Conservation (phyloP, 129 eudicot species). For the Artemisia argyi region DNA sequence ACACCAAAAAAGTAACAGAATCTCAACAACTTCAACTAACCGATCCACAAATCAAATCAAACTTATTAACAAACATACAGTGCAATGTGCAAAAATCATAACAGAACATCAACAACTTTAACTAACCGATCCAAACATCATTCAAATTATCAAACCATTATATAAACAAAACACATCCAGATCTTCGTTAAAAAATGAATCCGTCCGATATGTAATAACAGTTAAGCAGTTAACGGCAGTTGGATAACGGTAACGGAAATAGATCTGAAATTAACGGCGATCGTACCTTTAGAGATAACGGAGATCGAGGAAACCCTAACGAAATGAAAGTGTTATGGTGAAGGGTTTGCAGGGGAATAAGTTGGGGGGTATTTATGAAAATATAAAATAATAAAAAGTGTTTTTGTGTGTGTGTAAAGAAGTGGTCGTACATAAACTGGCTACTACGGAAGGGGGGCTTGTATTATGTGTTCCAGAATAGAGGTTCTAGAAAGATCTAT, state of each 20-base stretch:
- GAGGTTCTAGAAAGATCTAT: constrained; percentile 9
- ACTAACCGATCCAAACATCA: too few species aligned
- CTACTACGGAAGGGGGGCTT: background rate
- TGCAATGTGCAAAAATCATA: too few species aligned
- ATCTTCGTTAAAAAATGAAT: background rate
- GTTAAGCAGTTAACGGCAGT: background rate
- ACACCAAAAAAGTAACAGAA: too few species aligned
- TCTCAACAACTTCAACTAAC: too few species aligned
- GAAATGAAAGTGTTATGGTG: too few species aligned
- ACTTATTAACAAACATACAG: too few species aligned
- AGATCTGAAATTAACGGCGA: background rate
- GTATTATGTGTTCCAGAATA: background rate
- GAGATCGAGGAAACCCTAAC: background rate
- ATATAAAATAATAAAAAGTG: too few species aligned
- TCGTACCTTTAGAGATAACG: constrained; percentile 4
- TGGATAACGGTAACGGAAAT: background rate
- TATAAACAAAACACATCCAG: background rate
- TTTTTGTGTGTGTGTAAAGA: background rate
- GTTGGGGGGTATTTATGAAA: background rate
- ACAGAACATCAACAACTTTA: too few species aligned
- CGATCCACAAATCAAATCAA: too few species aligned
- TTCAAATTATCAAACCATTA: too few species aligned
- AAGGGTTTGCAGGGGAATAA: background rate
- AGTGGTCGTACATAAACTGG: constrained; percentile 3
- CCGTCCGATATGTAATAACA: background rate